Conservation (phyloP, 1,284 basidiomycete species). For the Pseudozyma sp. region DNA sequence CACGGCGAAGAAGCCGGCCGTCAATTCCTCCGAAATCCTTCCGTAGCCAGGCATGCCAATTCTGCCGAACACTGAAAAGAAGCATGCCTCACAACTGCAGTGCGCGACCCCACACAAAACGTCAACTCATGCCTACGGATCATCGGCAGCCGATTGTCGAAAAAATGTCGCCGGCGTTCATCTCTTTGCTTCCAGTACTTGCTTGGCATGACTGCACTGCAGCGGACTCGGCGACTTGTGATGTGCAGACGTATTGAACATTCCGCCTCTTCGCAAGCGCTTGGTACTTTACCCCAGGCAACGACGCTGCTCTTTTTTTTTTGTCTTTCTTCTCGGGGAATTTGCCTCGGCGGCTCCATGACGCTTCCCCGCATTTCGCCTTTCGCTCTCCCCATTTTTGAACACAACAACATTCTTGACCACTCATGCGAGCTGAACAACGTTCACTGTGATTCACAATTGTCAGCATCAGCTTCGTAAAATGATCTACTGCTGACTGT, state of each 20-base stretch:
- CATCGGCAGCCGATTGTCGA: no score
- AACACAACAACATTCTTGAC: background rate
- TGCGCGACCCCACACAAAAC: no score
- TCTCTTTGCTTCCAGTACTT: no score
- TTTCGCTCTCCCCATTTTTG: background rate
- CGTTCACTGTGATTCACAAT: no score
- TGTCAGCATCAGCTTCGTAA: no score
- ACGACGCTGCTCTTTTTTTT: background rate
- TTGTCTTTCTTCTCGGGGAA: slow-evolving; percentile 2
- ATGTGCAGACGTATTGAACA: background rate
- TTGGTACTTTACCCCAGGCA: background rate
- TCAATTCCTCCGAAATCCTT: slow-evolving; percentile 31
- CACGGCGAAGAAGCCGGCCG: no score
- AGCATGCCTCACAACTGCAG: background rate
- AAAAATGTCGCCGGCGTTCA: background rate
- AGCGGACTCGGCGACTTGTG: no score
- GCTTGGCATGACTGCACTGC: no score
- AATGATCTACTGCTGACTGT: no score
- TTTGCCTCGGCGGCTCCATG: slow-evolving; percentile 1
- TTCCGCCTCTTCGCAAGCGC: background rate
- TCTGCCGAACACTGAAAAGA: slow-evolving; percentile 10
- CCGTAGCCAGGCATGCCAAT: slow-evolving; percentile 8
- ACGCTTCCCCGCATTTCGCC: slow-evolving; percentile 7
- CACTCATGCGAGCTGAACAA: background rate
- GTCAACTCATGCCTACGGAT: no score